Conservation (phyloP, 1,284 basidiomycete genomes). For the Malassezia vespertilionis region DNA sequence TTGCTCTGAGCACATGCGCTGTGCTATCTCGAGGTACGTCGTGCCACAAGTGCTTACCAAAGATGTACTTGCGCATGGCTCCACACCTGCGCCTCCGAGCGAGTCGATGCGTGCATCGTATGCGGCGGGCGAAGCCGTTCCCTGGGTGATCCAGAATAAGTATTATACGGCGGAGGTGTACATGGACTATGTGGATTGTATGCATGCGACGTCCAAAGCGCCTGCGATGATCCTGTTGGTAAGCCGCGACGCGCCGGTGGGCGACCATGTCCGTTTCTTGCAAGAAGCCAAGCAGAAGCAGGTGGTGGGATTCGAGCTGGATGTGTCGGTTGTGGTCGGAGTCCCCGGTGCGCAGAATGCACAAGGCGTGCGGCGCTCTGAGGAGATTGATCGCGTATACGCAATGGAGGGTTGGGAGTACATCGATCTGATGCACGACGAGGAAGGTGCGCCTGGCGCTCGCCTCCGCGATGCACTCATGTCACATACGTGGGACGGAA, state of each 20-base stretch:
- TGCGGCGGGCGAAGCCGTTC: not conserved
- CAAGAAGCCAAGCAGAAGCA: not conserved
- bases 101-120: not conserved
- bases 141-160: slow-evolving; percentile 6
- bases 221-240: slow-evolving; percentile 7
- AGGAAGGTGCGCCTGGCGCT: not conserved
- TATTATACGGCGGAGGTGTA: slow-evolving; percentile 11
- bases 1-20: not conserved
- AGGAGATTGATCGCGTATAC: slow-evolving; percentile 5
- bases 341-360: not conserved
- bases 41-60: not conserved
- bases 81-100: not conserved
- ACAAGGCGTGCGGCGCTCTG: not conserved
- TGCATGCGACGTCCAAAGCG: too few species aligned
- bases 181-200: not conserved
- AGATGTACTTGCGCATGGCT: not conserved
- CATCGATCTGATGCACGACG: not conserved
- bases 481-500: slow-evolving; percentile 7
- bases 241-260: not conserved
- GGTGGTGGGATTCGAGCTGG: not conserved
- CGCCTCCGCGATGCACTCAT: slow-evolving; percentile 13
- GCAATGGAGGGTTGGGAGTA: slow-evolving; percentile 16
- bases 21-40: not conserved
- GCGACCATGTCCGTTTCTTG: not conserved
- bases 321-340: slow-evolving; percentile 6